Evolutionary conservation across 305 asterid species (phyloP), one percentile per base, ranked within the genome.

Genomic region (Euphrasia arctica): DNA sequence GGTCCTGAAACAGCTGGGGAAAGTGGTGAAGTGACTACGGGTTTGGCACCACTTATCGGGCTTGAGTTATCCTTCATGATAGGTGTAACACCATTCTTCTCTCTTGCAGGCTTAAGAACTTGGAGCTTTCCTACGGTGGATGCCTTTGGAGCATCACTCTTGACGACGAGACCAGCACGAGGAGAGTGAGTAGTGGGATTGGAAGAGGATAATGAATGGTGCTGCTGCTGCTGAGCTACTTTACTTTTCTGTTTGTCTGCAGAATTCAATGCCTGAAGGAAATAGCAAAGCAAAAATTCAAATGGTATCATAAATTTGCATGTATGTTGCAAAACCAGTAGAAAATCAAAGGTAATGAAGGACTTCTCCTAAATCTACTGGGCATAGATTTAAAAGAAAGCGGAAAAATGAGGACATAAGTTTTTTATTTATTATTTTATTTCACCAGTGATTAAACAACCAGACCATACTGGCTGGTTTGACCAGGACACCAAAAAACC

Each of bases 221-320:
- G 22, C 22, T 75, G 83, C 65, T 76, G 92, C 70, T 48, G 22
- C 22, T 18, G 27, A 60, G 81, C 91, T 48, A 76, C 77, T 72
- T 84, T 93, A 72, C 70, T 51, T 76, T 85, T 88, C 71, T 68
- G 85, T 72, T 90, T 93, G 66, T 88, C 99, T 7, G 90, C 80
- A 72, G 89, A 76, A 78, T 67, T 82, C 67, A 70, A 62, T 52
- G 50, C 81, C 99, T 93, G 71, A 59, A 70, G 64, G 60, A 64
- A 67, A 65, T 57, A 62, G 42, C 50, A 58, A 34, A 7, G 59
- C 51, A 58, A 36, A 18, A 67, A 65, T 61, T 41, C 43, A 66
- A 22, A 69, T 60, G 50, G 68, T 43, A 50, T 60, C 59, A 60
- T 54, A 63, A 64, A 49, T 1, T 45, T 48, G 66, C 22, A 48